Evolutionary conservation across 108 stramenopile genomes (phyloP), one percentile per base, ranked within the genome.

Genomic region (Skeletonema costatum): DNA sequence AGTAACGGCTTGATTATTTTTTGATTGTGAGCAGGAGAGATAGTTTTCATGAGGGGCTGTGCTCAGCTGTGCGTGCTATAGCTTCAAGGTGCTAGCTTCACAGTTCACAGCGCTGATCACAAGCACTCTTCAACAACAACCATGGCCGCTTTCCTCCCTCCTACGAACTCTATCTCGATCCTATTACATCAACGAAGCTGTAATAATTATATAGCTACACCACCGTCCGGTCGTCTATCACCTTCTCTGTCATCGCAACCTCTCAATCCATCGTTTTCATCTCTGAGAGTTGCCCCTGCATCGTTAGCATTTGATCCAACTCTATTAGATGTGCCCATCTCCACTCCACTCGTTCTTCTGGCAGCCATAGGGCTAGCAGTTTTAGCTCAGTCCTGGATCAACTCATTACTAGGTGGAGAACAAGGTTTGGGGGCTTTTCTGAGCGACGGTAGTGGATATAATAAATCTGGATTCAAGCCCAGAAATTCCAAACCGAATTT

Each of bases 391-490:
- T 53, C 69, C 16, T 87, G 84, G 68, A 93, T 93, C 39, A 90
- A 89, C 64, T 66, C 84, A 32, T 70, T 90, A 68, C 30, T 90
- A 33, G 58, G 82, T 29, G 92, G 92, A 14, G 89, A 93, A 60
- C 82, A 85, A 66, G 92, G 92, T 3, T 62, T 90, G 59, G 88
- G 89, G 8, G 88, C 89, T 10, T 93, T 89, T 81, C 65, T 93
- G 6, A 81, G 84, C 17, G 92, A 93, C 70, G 92, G 92, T 13
- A 46, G 64, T 17, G 89, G 89, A 33, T 90, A 69, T 70, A 74
- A 81, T 62, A 78, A 79, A 33, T 86, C 85, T 8, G 86, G 72
- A n/a, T 90, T 87, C 59, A 68, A 74, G 39, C 75, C 88, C 4
- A 53, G 60, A 9, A 31, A 38, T n/a, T n/a, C n/a, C 3, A 61